A percentile compares a stretch with the other conserved stretches of the same genome.
Evolutionary conservation across 768 basidiomycete species (phyloP).

Genomic region (Pluteus cervinus): DNA sequence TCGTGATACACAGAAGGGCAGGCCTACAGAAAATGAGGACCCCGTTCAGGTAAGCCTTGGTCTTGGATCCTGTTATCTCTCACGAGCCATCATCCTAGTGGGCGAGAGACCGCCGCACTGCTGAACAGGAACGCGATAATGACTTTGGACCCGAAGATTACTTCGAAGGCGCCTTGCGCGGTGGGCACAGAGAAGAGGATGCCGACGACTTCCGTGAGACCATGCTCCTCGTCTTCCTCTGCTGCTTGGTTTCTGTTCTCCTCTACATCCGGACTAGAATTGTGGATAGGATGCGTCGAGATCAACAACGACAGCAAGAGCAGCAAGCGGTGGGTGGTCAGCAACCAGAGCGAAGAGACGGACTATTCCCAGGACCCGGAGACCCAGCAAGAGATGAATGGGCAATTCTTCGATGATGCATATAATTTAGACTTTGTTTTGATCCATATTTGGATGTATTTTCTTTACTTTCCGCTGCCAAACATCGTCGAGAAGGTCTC

Average conservation of each 20-base stretch:
- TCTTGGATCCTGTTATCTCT: neutral
- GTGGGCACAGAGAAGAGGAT: conserved; percentile 48
- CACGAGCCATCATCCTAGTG: conserved; percentile 38
- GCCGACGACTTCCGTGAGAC: conserved; percentile 81
- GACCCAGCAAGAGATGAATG: conserved; percentile 64
- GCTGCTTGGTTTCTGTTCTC: conserved; percentile 65
- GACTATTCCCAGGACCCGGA: conserved; percentile 54
- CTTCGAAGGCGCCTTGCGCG: conserved; percentile 61
- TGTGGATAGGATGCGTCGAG: conserved; percentile 64
- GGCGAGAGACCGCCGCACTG: conserved; percentile 69
- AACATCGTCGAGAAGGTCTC: conserved; percentile 1
- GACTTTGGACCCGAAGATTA: conserved; percentile 83
- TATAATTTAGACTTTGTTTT: conserved; percentile 14
- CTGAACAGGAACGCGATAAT: conserved; percentile 64
- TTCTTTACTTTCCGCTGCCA: neutral
- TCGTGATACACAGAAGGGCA: conserved; percentile 23
- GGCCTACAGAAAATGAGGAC: conserved; percentile 64
- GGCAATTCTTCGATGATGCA: conserved; percentile 48
- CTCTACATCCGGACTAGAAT: conserved; percentile 78
- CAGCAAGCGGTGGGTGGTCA: too few species aligned
- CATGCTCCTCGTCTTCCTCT: conserved; percentile 68
- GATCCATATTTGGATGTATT: too few species aligned
- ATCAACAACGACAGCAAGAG: conserved; percentile 47
- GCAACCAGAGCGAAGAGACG: conserved; percentile 30
- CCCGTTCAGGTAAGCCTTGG: conserved; percentile 53